phyloP scores from a whole-genome alignment of 116 monocot species.

The Posidonia oceanica region DNA sequence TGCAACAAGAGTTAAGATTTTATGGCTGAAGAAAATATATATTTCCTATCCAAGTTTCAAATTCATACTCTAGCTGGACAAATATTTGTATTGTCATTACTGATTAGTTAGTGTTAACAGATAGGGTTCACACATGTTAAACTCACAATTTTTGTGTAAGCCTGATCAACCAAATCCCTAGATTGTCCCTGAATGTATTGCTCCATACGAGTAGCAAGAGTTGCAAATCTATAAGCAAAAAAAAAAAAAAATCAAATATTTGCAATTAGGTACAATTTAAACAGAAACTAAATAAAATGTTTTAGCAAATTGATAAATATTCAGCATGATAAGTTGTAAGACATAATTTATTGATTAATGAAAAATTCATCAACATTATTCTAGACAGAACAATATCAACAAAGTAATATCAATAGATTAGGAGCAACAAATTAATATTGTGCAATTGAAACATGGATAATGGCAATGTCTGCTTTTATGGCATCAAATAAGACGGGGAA shows the following conservation, averaged over 20 bases:
- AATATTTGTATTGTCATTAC: background rate
- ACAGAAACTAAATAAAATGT: background rate
- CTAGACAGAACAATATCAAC: too few species aligned
- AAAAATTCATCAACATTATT: too few species aligned
- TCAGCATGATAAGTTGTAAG: background rate
- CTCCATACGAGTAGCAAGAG: slow-evolving; percentile 94
- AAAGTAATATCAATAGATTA: too few species aligned
- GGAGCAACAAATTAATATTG: too few species aligned
- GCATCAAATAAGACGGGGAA: too few species aligned
- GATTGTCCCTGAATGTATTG: slow-evolving; percentile 98
- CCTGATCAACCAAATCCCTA: slow-evolving; percentile 94
- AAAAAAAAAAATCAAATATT: background rate
- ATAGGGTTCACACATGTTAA: background rate
- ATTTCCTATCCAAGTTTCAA: background rate
- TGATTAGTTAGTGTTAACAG: slow-evolving; percentile 2
- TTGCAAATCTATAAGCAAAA: slow-evolving; percentile 58
- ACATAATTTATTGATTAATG: too few species aligned
- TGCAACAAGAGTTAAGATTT: background rate
- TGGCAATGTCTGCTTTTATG: too few species aligned
- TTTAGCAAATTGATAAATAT: background rate
- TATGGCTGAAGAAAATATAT: background rate
- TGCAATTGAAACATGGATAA: too few species aligned
- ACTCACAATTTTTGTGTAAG: slow-evolving; percentile 92
- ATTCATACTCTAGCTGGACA: background rate
- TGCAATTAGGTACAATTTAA: background rate